Conservation (phyloP, 2,329 filamentous ascomycete genomes). For the Ampelomyces quisqualis region DNA sequence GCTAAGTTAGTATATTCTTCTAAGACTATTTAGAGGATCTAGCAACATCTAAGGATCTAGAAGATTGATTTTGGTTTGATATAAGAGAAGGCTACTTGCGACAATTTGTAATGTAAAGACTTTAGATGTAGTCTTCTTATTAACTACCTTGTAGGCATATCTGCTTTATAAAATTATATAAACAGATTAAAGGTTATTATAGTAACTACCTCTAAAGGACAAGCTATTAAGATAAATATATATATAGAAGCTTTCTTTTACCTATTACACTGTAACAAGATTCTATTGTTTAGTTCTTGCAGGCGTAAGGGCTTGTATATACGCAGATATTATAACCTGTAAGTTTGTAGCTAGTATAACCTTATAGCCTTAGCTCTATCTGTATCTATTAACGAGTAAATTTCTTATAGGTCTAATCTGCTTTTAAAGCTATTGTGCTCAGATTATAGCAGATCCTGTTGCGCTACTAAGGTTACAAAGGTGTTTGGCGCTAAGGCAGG, state of each 20-base stretch:
- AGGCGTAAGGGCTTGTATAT: neutral
- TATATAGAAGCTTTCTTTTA: neutral
- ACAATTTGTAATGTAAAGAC: neutral
- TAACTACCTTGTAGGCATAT: too few relatives aligned
- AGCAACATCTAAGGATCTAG: neutral
- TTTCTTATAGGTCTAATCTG: slow-evolving; percentile 2
- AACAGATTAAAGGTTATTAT: neutral
- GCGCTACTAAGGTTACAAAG: neutral
- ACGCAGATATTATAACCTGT: neutral
- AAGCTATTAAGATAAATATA: neutral
- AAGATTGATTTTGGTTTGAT: too few relatives aligned
- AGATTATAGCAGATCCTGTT: neutral
- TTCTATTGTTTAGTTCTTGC: neutral
- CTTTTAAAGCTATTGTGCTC: neutral
- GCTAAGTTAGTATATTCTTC: neutral
- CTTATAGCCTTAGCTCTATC: neutral
- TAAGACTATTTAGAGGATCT: neutral
- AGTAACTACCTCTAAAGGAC: neutral
- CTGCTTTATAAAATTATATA: neutral
- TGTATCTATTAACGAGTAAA: neutral
- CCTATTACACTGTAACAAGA: neutral
- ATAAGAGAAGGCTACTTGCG: too few relatives aligned
- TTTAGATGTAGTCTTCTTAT: too few relatives aligned
- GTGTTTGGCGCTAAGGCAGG: neutral
- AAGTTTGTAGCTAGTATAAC: neutral